Evolutionary conservation across 768 basidiomycete species (phyloP), one percentile per base, ranked within the genome.

Genomic region (Termitomyces sp.): DNA sequence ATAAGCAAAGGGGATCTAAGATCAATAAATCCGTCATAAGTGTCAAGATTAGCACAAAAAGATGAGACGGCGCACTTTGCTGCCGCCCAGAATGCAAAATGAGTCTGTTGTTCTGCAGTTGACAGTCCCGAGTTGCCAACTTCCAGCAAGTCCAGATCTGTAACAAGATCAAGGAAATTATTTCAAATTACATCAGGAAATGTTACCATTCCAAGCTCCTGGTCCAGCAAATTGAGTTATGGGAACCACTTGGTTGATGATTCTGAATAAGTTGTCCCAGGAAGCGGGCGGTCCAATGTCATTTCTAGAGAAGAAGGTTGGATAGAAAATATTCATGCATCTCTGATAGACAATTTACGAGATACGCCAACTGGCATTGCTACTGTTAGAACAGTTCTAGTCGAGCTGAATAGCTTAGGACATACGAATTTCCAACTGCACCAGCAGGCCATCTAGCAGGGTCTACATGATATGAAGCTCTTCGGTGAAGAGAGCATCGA

Each of bases 61-160:
- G 38, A 15, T 2, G 49, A 7, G 9, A 46, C 6, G 38, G 65
- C 68, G 34, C 46, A 78, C 76, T 84, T 84, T 9, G 74, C 75
- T 17, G 82, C 79, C 4, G 81, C 81, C 82, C 83, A 85, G 53
- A 84, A 80, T 2, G 78, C 77, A 49, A 84, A 83, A 60, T 85
- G 78, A 6, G 75, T 77, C 56, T 80, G 74, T 56, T 80, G 79
- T 54, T 82, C 80, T 2, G 69, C 72, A 12, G 63, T 61, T 0
- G 80, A 79, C 38, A 83, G 58, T 4, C 78, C 79, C 4, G 66
- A 51, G 60, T 83, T 83, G 6, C 83, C 82, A 20, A 84, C 82
- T 65, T 83, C 81, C 38, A 85, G 73, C 72, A 84, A 69, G 66
- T 84, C 83, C 25, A 84, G 71, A 67, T 85, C 83, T 75, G 60